Percentiles rank a stretch among this genome's conserved stretches.
phyloP scores from a whole-genome alignment of 805 yeast species.

The Sugiyamaella marilandica region DNA sequence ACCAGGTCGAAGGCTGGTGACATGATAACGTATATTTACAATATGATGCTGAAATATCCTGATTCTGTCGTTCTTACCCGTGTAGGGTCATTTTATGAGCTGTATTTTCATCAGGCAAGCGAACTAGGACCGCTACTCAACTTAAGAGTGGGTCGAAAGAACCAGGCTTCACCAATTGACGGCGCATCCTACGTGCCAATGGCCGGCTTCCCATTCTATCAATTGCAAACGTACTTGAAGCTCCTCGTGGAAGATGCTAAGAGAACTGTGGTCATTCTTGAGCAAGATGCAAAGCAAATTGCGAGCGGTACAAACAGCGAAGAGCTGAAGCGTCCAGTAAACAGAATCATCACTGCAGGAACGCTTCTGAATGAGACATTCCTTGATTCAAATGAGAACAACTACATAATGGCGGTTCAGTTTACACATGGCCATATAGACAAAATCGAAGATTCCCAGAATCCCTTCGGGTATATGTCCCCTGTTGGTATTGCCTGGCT shows the following conservation, averaged over 20 bases:
- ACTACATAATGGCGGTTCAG: conserved; percentile 59
- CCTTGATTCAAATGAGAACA: conserved; percentile 64
- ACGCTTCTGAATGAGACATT: conserved; percentile 85
- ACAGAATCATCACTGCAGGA: conserved; percentile 86
- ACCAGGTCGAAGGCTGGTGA: conserved; percentile 2
- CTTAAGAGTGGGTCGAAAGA: conserved; percentile 38
- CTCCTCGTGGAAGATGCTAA: conserved; percentile 63
- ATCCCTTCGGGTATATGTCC: conserved; percentile 37
- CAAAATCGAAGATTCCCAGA: conserved; percentile 25
- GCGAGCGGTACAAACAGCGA: conserved; percentile 20
- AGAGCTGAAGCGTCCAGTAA: conserved; percentile 59
- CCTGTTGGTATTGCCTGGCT: conserved; percentile 80
- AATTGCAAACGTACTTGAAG: conserved; percentile 67
- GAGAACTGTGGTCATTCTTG: conserved; percentile 9
- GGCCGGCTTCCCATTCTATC: conserved; percentile 85
- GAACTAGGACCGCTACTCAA: conserved; percentile 66
- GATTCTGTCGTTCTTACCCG: conserved; percentile 65
- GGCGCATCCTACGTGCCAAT: conserved; percentile 47
- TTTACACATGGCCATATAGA: conserved; percentile 14
- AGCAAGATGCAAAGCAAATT: conserved; percentile 30
- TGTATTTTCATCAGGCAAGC: conserved; percentile 86
- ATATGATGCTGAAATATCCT: conserved; percentile 40
- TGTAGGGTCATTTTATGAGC: conserved; percentile 48
- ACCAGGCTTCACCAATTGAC: conserved; percentile 25
- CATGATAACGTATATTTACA: conserved; percentile 10